Conservation (phyloP, 768 basidiomycete genomes). For the Phylloporus sp. region DNA sequence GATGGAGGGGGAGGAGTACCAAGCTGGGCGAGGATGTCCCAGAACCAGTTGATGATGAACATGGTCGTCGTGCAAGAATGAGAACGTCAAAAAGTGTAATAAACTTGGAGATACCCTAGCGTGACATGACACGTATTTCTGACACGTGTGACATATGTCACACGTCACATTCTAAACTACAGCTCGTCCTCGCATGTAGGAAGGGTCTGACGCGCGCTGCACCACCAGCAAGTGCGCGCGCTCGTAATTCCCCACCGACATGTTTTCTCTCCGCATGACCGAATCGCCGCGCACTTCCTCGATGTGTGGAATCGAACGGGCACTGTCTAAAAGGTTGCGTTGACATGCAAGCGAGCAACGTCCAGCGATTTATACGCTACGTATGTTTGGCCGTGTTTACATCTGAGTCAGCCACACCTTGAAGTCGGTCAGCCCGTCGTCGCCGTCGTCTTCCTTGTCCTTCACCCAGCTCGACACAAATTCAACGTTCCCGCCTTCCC, state of each 20-base stretch:
- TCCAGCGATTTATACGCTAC: conserved; percentile 10
- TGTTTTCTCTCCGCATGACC: conserved; percentile 59
- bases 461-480: conserved; percentile 58
- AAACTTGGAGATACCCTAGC: background rate
- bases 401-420: conserved; percentile 45
- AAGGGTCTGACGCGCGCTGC: conserved; percentile 62
- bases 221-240: conserved; percentile 49
- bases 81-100: conserved; percentile 19
- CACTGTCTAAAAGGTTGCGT: conserved; percentile 73
- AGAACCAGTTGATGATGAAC: conserved; percentile 94
- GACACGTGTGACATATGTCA: conserved; percentile 5
- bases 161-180: background rate
- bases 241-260: conserved; percentile 56
- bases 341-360: conserved; percentile 3
- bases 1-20: no score
- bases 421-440: conserved; percentile 40
- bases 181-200: conserved; percentile 40
- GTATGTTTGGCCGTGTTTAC: conserved; percentile 29
- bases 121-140: conserved; percentile 20
- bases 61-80: conserved; percentile 37
- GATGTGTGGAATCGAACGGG: conserved; percentile 44
- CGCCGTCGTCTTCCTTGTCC: conserved; percentile 24
- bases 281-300: conserved; percentile 60
- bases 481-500: conserved; percentile 79
- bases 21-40: conserved; percentile 90